Evolutionary conservation across 768 basidiomycete genomes (phyloP), one percentile per base, ranked within the genome.

Genomic region (Kwoniella heveanensis): DNA sequence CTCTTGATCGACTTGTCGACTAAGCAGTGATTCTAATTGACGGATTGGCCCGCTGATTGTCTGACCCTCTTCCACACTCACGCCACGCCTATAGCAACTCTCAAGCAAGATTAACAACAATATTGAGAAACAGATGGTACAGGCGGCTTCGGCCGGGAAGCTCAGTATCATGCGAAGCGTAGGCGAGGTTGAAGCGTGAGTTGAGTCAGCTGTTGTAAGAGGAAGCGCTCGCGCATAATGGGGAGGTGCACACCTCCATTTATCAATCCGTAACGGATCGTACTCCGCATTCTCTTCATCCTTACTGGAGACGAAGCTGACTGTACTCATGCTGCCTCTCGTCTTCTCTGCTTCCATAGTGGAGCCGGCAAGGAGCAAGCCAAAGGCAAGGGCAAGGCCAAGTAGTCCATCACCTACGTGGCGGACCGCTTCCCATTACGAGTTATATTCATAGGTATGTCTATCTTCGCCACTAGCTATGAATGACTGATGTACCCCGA

Each of bases 31-130:
- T n/a, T n/a, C n/a, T n/a, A n/a, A n/a, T n/a, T n/a, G n/a, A n/a
- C n/a, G n/a, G n/a, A n/a, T n/a, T n/a, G n/a, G n/a, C n/a, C n/a
- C n/a, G n/a, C n/a, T n/a, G n/a, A n/a, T n/a, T n/a, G n/a, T n/a
- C n/a, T n/a, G n/a, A n/a, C n/a, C n/a, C n/a, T n/a, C n/a, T n/a
- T n/a, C n/a, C n/a, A n/a, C n/a, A n/a, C n/a, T n/a, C n/a, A n/a
- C n/a, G n/a, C n/a, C 46, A 8, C 46, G 46, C 15, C 8, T 49
- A 22, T 39, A 95, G 92, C 83, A 86, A 73, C 84, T 96, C 67
- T 89, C 89, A 63, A 89, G 91, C 55, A 93, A 92, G 82, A 93
- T 96, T 77, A 92, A 90, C 79, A 88, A 86, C 78, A 90, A 90
- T 22, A 93, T 97, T 72, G 93, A 97, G 79, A 84, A 85, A 58